Evolutionary conservation across 1,284 basidiomycete genomes (phyloP).

Genomic region (Cryptococcus amylolentus): DNA sequence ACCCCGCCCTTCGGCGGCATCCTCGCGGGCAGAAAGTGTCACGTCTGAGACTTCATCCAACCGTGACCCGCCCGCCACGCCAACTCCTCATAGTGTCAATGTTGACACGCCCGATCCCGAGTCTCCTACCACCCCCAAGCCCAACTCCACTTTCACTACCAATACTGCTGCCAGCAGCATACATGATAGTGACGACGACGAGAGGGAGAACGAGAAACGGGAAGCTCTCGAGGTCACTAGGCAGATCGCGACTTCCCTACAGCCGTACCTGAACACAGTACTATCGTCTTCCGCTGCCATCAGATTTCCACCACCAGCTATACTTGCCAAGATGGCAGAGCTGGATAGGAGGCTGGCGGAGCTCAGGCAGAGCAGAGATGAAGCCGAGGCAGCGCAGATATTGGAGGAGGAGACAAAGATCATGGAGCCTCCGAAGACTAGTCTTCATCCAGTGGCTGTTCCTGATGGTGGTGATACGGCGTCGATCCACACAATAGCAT

Average conservation of each 20-base stretch:
- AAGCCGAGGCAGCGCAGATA: conserved; percentile 64
- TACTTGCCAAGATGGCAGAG: conserved; percentile 79
- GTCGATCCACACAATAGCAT: conserved; percentile 5
- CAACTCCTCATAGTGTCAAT: not conserved
- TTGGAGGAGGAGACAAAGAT: conserved; percentile 64
- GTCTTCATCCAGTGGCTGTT: not conserved
- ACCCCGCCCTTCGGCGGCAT: not conserved
- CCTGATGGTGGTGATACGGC: conserved; percentile 3
- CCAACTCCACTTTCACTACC: not conserved
- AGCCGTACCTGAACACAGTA: conserved; percentile 76
- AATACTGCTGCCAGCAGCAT: not conserved
- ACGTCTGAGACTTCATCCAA: not conserved
- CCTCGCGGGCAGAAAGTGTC: too few relatives aligned
- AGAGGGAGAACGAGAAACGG: conserved; percentile 62
- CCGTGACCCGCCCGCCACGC: not conserved
- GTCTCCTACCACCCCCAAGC: conserved; percentile 6
- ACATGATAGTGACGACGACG: conserved; percentile 55
- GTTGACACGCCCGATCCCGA: conserved; percentile 5
- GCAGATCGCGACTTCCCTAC: conserved; percentile 65
- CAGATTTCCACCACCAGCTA: conserved; percentile 82
- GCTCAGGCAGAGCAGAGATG: conserved; percentile 72
- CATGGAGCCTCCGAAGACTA: conserved; percentile 13
- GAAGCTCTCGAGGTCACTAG: conserved; percentile 47
- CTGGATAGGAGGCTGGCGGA: conserved; percentile 69
- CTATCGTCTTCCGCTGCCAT: conserved; percentile 87